Evolutionary conservation across 2,329 filamentous ascomycete genomes (phyloP).

Genomic region (Plenodomus lindquistii): DNA sequence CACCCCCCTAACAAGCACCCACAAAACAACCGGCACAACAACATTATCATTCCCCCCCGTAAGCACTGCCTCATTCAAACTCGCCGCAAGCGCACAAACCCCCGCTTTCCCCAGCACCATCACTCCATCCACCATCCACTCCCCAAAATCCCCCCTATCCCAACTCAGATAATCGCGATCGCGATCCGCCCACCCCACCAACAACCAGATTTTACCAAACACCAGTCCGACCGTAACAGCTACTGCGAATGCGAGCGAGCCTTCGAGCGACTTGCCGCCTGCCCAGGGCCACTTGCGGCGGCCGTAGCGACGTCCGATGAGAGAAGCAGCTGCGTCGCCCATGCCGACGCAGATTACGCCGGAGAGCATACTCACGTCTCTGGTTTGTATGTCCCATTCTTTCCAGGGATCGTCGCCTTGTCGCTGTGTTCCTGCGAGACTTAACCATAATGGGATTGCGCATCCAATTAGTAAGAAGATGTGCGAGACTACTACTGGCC

Average conservation of each 20-base stretch:
- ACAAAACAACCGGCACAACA: conserved; percentile 88
- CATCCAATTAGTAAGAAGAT: conserved; percentile 96
- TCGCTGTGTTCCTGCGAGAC: conserved; percentile 70
- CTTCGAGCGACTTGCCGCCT: conserved; percentile 93
- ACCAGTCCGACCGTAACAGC: conserved; percentile 79
- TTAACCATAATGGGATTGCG: conserved; percentile 91
- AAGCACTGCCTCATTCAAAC: conserved; percentile 90
- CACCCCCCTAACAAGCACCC: conserved; percentile 85
- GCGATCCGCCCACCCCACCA: conserved; percentile 66
- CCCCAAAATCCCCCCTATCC: conserved; percentile 11
- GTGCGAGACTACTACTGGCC: conserved; percentile 92
- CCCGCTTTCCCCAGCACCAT: conserved; percentile 61
- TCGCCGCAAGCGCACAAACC: conserved; percentile 75
- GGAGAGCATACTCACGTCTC: conserved; percentile 87
- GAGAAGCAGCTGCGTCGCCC: conserved; percentile 88
- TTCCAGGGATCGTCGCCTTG: conserved; percentile 58
- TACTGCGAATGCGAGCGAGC: conserved; percentile 75
- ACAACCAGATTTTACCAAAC: conserved; percentile 73
- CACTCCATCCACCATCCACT: conserved; percentile 24
- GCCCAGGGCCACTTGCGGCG: conserved; percentile 94
- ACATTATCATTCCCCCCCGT: conserved; percentile 99
- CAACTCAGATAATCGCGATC: not conserved
- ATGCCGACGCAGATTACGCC: conserved; percentile 94
- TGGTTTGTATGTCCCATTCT: conserved; percentile 72
- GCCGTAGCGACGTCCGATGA: conserved; percentile 86